These are phyloP conservation scores for Stenogyne calaminthoides DNA, from an alignment of 305 asterid genomes.

Conservation along the genomic window DNA sequence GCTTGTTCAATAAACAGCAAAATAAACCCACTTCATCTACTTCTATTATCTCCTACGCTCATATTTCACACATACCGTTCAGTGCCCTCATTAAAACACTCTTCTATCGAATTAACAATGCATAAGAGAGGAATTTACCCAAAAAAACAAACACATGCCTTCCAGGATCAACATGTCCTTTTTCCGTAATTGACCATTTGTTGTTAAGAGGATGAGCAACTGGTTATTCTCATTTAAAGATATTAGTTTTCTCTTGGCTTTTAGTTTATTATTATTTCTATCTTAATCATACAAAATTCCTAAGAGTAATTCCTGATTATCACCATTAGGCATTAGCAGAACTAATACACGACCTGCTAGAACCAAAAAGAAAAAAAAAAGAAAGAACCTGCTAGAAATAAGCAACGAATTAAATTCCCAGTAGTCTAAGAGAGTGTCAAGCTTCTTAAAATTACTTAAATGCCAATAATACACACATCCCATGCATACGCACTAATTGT, in stretches of 20 bases:
- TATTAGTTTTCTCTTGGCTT: neutral
- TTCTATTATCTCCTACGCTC: neutral
- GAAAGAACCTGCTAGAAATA: neutral
- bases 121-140: neutral
- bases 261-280: neutral
- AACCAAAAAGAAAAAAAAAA: neutral
- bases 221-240: neutral
- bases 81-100: neutral
- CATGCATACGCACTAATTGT: neutral
- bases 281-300: neutral
- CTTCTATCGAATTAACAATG: slow-evolving; percentile 12
- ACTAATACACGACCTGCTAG: neutral
- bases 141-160: neutral
- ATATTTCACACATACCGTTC: neutral
- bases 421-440: neutral
- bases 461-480: neutral
- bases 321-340: neutral
- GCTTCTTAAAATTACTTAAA: neutral
- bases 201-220: neutral
- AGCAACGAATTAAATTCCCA: neutral
- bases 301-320: neutral
- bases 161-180: neutral
- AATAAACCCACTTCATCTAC: neutral
- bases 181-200: neutral
- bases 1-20: neutral